phyloP scores from a whole-genome alignment of 768 basidiomycete species.

The Pisolithus marmoratus region DNA sequence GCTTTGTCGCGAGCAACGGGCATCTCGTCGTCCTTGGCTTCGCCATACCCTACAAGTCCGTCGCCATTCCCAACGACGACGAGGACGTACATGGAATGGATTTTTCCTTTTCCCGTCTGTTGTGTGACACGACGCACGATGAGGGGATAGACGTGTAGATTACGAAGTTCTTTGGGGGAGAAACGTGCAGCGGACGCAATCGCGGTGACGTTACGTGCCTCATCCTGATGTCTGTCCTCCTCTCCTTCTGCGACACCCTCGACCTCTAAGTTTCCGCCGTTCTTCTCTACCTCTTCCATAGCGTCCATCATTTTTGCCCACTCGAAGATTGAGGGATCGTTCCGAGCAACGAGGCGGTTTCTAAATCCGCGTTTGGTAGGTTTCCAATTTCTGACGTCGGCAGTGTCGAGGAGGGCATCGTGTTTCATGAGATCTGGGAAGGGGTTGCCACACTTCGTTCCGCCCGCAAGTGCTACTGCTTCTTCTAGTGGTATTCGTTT shows the following conservation, averaged over 20 bases:
- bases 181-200: conserved; percentile 14
- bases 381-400: conserved; percentile 48
- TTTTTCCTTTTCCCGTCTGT: conserved; percentile 94
- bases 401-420: conserved; percentile 58
- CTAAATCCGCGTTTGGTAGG: conserved; percentile 46
- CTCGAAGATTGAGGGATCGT: conserved; percentile 63
- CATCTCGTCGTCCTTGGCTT: conserved; percentile 65
- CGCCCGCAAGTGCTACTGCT: neutral
- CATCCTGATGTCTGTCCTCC: conserved; percentile 15
- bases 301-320: conserved; percentile 17
- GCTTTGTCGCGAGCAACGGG: conserved; percentile 52
- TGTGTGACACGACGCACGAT: conserved; percentile 61
- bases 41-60: conserved; percentile 77
- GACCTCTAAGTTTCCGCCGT: conserved; percentile 16
- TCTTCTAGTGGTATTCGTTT: conserved; percentile 9
- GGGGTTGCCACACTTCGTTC: conserved; percentile 4
- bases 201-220: conserved; percentile 9
- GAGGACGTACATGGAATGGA: conserved; percentile 53
- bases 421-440: conserved; percentile 60
- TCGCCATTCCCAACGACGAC: conserved; percentile 79
- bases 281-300: conserved; percentile 21
- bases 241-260: neutral
- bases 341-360: conserved; percentile 62
- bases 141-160: conserved; percentile 37
- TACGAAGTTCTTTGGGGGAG: conserved; percentile 18